Evolutionary conservation across 805 yeast species (phyloP), one percentile per base, ranked within the genome.

Genomic region (Zygosaccharomyces rouxii): DNA sequence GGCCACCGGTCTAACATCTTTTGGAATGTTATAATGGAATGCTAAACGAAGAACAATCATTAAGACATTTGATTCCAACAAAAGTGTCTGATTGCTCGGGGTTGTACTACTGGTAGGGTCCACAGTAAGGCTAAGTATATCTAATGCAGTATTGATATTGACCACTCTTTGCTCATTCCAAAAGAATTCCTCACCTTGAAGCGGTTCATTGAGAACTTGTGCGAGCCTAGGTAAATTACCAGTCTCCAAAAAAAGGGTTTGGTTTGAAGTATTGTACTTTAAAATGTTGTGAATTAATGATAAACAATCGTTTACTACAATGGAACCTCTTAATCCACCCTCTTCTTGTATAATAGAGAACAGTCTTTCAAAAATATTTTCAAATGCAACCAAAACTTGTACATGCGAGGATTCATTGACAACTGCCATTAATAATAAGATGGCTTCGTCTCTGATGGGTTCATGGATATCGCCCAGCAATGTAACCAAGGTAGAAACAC

Each of bases 351-450:
- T 81, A 11, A 94, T 84, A n/a, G 72, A 74, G 59, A 92, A 90
- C 10, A 89, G 68, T 51, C 76, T 80, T 52, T 89, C 97, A 61
- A 94, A 90, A 0, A 95, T 84, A 56, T 88, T 90, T 63, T 94
- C 97, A 62, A 94, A 94, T 0, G 96, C 99, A 7, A 95, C 95
- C 16, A 94, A 71, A 60, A 89, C 90, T 64, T 94, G 99, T 28
- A 92, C 82, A 64, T 88, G 92, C 50, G 83, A 80, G 58, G 89
- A 87, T 51, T 86, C 84, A 56, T 83, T 83, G 10, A 83, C 95
- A 2, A 94, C 74, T 9, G 89, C 84, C 83, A 86, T 83, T 44
- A 95, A 71, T n/a, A 95, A 71, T 44, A 92, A 68, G 31, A 92
- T 83, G 2, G 94, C 81, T 67, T 94, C 96, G 64, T 92, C 90